Evolutionary conservation across 2,329 filamentous ascomycete genomes (phyloP).

Genomic region (Pestalotiopsis sp.): DNA sequence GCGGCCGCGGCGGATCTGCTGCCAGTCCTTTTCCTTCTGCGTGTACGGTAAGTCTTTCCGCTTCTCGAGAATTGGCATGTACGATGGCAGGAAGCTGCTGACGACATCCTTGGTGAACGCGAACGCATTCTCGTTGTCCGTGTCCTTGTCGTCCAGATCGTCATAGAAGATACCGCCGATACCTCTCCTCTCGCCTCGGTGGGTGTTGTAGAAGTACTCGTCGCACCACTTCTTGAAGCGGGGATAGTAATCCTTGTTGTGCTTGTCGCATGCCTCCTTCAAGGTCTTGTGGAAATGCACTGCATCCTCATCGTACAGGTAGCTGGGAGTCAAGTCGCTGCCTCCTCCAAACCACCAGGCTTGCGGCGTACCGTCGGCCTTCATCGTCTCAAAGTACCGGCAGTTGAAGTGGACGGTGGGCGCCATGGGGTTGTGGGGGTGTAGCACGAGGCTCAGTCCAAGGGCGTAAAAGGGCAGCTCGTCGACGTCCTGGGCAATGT

Average conservation of each 20-base stretch:
- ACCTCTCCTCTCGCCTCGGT: slow-evolving; percentile 83
- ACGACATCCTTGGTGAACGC: slow-evolving; percentile 85
- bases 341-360: slow-evolving; percentile 99
- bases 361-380: slow-evolving; percentile 76
- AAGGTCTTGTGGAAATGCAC: slow-evolving; percentile 95
- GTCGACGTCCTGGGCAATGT: slow-evolving; percentile 67
- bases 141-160: slow-evolving; percentile 85
- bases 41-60: slow-evolving; percentile 92
- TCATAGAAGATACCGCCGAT: slow-evolving; percentile 99
- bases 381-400: slow-evolving; percentile 95
- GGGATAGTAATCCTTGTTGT: slow-evolving; percentile 89
- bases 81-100: slow-evolving; percentile 85
- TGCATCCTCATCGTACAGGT: slow-evolving; percentile 95
- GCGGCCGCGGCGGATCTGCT: slow-evolving; percentile 88
- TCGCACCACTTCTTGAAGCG: slow-evolving; percentile 99
- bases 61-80: slow-evolving; percentile 84
- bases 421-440: slow-evolving; percentile 94
- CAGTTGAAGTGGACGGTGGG: slow-evolving; percentile 98
- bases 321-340: slow-evolving; percentile 88
- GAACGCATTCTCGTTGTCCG: slow-evolving; percentile 87
- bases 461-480: slow-evolving; percentile 95
- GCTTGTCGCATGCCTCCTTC: slow-evolving; percentile 89
- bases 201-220: slow-evolving; percentile 93
- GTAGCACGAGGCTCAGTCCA: slow-evolving; percentile 88
- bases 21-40: slow-evolving; percentile 89